Conservation (phyloP, 2,329 filamentous ascomycete species). For the Raffaelea deltoideospora region DNA sequence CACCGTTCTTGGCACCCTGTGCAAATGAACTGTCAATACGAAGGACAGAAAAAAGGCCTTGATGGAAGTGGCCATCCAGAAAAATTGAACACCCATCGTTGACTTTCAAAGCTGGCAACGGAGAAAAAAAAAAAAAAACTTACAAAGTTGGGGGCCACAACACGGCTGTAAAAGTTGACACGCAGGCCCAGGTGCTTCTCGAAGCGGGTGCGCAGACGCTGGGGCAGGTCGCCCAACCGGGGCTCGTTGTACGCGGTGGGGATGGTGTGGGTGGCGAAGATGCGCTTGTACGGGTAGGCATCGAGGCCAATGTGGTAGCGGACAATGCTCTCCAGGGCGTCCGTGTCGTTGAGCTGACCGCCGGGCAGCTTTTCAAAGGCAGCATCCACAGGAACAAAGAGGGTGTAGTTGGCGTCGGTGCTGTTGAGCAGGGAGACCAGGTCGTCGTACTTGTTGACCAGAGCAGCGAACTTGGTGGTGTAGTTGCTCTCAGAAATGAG, state of each 20-base stretch:
- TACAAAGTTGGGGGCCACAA: conserved; percentile 58
- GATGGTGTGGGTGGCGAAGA: conserved; percentile 60
- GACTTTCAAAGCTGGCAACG: too few relatives aligned
- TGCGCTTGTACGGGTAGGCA: conserved; percentile 46
- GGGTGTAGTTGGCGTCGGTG: conserved; percentile 58
- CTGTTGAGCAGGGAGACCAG: conserved; percentile 60
- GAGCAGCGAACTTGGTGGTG: conserved; percentile 59
- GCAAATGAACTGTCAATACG: conserved; percentile 31
- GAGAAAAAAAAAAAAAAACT: conserved; percentile 11
- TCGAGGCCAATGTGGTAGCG: conserved; percentile 61
- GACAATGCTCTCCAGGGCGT: conserved; percentile 51
- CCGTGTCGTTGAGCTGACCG: conserved; percentile 39
- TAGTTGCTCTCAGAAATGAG: conserved; percentile 61
- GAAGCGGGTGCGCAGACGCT: conserved; percentile 57
- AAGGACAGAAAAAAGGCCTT: neutral
- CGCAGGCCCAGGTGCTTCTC: conserved; percentile 42
- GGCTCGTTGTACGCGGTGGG: conserved; percentile 49
- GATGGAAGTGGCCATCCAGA: too few relatives aligned
- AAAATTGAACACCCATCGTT: too few relatives aligned
- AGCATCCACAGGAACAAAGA: conserved; percentile 65
- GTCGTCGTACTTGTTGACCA: conserved; percentile 59
- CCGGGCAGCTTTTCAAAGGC: conserved; percentile 49
- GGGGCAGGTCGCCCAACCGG: conserved; percentile 47
- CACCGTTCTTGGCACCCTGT: conserved; percentile 50
- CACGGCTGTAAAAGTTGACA: conserved; percentile 62